Conservation (phyloP, 2,329 filamentous ascomycete species). For the Trichophyton rubrum region DNA sequence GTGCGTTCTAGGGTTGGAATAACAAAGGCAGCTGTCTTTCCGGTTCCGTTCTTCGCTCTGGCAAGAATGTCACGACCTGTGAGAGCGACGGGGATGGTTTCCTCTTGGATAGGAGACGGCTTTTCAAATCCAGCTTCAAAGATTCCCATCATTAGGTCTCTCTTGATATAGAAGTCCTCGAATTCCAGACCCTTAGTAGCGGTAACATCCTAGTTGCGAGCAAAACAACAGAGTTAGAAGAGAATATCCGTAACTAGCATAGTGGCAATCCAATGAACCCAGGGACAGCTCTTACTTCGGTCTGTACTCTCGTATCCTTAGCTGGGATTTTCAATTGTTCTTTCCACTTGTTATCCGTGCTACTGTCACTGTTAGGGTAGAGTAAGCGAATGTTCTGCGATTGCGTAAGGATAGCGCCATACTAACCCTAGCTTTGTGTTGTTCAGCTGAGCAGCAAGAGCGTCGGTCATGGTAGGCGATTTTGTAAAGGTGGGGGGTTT, state of each 20-base stretch:
- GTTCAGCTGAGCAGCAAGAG: slow-evolving; percentile 34
- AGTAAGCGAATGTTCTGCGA: not conserved
- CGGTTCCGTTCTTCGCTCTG: slow-evolving; percentile 94
- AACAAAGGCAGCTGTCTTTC: slow-evolving; percentile 95
- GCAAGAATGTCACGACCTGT: slow-evolving; percentile 92
- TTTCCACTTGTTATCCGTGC: slow-evolving; percentile 32
- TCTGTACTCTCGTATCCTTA: slow-evolving; percentile 39
- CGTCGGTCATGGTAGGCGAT: slow-evolving; percentile 22
- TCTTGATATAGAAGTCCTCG: slow-evolving; percentile 90
- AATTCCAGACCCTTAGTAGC: slow-evolving; percentile 96
- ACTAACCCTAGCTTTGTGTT: slow-evolving; percentile 34
- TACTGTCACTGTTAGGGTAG: slow-evolving; percentile 24
- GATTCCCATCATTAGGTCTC: slow-evolving; percentile 95
- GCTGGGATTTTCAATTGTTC: slow-evolving; percentile 34
- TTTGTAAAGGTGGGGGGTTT: not conserved
- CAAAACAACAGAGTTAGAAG: slow-evolving; percentile 2
- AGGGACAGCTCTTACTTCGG: slow-evolving; percentile 30
- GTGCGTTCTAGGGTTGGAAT: slow-evolving; percentile 91
- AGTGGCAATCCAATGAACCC: not conserved
- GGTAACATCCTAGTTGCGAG: slow-evolving; percentile 67
- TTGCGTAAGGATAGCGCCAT: not conserved
- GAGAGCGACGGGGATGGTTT: slow-evolving; percentile 91
- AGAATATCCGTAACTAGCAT: not conserved
- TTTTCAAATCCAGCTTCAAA: slow-evolving; percentile 99
- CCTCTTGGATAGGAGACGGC: slow-evolving; percentile 97